Conservation (phyloP, 2,329 filamentous ascomycete species). For the Trichophyton schoenleinii region DNA sequence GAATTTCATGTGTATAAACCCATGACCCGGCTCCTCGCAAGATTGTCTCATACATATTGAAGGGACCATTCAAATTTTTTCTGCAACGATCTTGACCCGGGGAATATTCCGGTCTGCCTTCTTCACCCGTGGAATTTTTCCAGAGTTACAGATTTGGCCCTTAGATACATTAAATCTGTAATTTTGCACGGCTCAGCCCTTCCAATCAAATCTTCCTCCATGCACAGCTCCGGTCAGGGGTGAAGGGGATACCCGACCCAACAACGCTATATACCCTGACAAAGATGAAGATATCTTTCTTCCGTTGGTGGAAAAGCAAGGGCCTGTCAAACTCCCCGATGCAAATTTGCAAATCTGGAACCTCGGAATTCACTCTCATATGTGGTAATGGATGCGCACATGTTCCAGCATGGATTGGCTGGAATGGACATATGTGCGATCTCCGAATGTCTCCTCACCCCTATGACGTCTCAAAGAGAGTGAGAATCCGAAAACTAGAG, state of each 20-base stretch:
- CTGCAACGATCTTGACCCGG: conserved; percentile 28
- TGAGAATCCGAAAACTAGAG: neutral
- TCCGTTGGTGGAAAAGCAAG: neutral
- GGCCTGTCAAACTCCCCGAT: neutral
- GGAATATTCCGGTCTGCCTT: conserved; percentile 30
- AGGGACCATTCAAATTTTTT: conserved; percentile 26
- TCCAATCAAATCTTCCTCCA: conserved; percentile 6
- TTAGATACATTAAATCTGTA: conserved; percentile 30
- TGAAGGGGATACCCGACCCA: neutral
- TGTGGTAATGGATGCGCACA: neutral
- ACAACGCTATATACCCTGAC: neutral
- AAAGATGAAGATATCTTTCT: neutral
- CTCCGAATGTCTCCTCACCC: neutral
- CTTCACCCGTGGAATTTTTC: conserved; percentile 26
- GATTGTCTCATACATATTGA: conserved; percentile 1
- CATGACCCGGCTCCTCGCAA: conserved; percentile 6
- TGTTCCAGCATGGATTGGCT: neutral
- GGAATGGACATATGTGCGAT: neutral
- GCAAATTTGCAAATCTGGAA: neutral
- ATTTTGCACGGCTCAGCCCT: conserved; percentile 8
- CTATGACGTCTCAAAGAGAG: neutral
- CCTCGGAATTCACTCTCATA: neutral
- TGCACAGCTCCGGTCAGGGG: neutral
- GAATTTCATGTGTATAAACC: conserved; percentile 10
- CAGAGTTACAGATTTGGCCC: conserved; percentile 32